phyloP scores from a whole-genome alignment of 495 filamentous ascomycete species.

The Aspergillus haitiensis region DNA sequence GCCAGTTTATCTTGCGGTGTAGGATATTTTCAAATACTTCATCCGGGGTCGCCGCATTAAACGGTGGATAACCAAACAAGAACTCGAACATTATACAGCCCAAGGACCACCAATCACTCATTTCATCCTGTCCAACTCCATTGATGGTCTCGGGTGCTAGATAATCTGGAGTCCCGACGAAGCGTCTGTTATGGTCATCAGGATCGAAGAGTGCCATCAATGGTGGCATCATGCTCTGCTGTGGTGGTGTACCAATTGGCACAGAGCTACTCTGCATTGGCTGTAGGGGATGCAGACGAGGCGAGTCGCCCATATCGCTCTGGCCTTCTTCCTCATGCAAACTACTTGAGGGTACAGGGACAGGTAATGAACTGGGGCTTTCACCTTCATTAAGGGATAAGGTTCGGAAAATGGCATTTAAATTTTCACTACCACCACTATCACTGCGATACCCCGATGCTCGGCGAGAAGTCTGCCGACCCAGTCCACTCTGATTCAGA shows the following conservation, averaged over 20 bases:
- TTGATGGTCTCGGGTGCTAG: slow-evolving; percentile 96
- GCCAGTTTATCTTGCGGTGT: slow-evolving; percentile 85
- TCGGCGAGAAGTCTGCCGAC: slow-evolving; percentile 72
- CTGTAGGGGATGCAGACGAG: slow-evolving; percentile 65
- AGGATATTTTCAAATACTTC: slow-evolving; percentile 97
- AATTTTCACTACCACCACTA: slow-evolving; percentile 80
- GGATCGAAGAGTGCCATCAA: slow-evolving; percentile 96
- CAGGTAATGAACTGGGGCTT: slow-evolving; percentile 30
- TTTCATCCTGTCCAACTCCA: slow-evolving; percentile 91
- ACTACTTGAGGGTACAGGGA: slow-evolving; percentile 41
- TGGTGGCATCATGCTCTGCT: slow-evolving; percentile 82
- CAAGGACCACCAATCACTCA: slow-evolving; percentile 99
- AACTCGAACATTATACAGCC: slow-evolving; percentile 98
- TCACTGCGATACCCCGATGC: slow-evolving; percentile 90
- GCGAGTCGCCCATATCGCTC: slow-evolving; percentile 65
- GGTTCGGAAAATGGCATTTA: slow-evolving; percentile 79
- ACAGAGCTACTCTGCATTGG: slow-evolving; percentile 54
- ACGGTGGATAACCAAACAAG: slow-evolving; percentile 87
- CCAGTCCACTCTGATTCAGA: slow-evolving; percentile 64
- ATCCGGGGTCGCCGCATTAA: slow-evolving; percentile 87
- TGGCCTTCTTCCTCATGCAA: slow-evolving; percentile 72
- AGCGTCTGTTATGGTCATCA: slow-evolving; percentile 86
- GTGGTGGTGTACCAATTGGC: slow-evolving; percentile 62
- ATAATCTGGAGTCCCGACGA: slow-evolving; percentile 97
- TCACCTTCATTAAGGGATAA: slow-evolving; percentile 73